Evolutionary conservation across 176 grass and related monocot genomes (phyloP).

Genomic region (Tillandsia fasciculata): DNA sequence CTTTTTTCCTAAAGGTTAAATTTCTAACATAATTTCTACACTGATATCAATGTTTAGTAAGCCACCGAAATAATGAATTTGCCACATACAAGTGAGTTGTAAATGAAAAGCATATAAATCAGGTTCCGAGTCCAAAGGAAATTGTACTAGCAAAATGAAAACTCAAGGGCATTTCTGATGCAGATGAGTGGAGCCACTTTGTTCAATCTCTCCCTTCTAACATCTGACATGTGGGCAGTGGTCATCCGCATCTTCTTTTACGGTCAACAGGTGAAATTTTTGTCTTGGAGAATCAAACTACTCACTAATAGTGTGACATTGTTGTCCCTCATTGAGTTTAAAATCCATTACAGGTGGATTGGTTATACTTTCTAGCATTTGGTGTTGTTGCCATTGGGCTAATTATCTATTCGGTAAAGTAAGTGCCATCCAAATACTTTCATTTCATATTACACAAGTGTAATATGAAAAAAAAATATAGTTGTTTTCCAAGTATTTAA

Average conservation of each 20-base stretch:
- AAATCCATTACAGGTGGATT: slow-evolving; percentile 19
- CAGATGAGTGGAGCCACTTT: slow-evolving; percentile 49
- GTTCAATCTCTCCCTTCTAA: slow-evolving; percentile 40
- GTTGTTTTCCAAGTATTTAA: neutral
- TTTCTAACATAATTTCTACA: neutral
- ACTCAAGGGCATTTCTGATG: neutral
- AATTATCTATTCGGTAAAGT: slow-evolving; percentile 38
- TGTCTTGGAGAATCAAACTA: neutral
- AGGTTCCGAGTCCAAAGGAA: neutral
- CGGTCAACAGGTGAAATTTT: slow-evolving; percentile 25
- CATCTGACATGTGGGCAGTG: slow-evolving; percentile 41
- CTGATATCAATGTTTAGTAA: neutral
- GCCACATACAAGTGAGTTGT: neutral
- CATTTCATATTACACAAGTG: slow-evolving; percentile 1
- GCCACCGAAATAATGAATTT: neutral
- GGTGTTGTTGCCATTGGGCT: slow-evolving; percentile 21
- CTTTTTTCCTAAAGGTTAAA: slow-evolving; percentile 30
- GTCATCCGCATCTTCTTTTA: slow-evolving; percentile 37
- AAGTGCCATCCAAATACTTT: slow-evolving; percentile 12
- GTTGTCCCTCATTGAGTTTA: neutral
- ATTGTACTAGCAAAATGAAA: neutral
- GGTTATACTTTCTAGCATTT: slow-evolving; percentile 36
- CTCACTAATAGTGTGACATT: neutral
- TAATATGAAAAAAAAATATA: neutral
- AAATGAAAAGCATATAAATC: neutral